Percentiles rank a stretch among this genome's conserved stretches.
Conservation (phyloP, 73 alveolate genomes). For the Paramecium octaurelia region DNA sequence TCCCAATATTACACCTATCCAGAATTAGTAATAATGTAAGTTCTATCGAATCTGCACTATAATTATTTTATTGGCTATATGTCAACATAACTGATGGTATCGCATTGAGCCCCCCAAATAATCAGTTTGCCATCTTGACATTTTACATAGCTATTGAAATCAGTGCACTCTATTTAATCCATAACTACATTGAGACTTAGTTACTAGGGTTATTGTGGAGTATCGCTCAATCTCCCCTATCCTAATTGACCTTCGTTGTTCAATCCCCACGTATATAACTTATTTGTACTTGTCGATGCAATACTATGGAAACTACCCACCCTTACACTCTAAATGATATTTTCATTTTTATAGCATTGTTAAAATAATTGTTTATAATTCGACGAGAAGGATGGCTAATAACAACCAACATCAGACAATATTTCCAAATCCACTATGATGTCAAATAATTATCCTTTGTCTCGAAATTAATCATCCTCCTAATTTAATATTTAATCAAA, state of each 20-base stretch:
- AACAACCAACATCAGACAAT: neutral
- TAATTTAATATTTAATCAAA: neutral
- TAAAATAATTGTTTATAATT: neutral
- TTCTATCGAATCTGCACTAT: slow-evolving; percentile 81
- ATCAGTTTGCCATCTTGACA: neutral
- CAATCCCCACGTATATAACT: slow-evolving; percentile 84
- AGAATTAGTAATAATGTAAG: slow-evolving; percentile 72
- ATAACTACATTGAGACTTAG: neutral
- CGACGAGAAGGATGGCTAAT: neutral
- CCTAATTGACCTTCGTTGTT: slow-evolving; percentile 93
- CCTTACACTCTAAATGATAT: neutral
- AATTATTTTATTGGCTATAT: slow-evolving; percentile 68
- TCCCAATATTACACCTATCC: slow-evolving; percentile 88
- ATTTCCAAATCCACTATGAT: neutral
- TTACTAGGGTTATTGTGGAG: neutral
- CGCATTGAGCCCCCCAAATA: neutral
- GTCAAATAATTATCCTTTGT: neutral
- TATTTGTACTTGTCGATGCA: slow-evolving; percentile 71
- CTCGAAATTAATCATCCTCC: neutral
- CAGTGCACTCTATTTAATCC: slow-evolving; percentile 50
- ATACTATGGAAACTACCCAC: slow-evolving; percentile 83
- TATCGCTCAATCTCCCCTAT: slow-evolving; percentile 79
- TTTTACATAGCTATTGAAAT: neutral
- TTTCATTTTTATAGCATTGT: neutral
- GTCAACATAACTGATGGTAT: neutral